Conservation (phyloP, 352 stramenopile species). For the Elongisporangium anandrum region DNA sequence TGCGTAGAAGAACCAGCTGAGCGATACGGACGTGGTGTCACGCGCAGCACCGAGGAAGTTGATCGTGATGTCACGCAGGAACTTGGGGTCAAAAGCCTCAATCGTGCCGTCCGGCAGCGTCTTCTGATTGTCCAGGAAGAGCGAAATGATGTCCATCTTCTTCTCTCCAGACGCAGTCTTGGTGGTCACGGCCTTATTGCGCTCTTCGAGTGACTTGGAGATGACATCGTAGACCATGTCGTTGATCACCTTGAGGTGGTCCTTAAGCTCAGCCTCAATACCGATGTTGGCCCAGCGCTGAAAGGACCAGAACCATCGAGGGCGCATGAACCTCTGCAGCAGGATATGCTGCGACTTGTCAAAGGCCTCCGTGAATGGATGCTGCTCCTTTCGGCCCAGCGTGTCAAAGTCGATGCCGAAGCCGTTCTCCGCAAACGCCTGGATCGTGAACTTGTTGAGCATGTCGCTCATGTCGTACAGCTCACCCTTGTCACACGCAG, state of each 20-base stretch:
- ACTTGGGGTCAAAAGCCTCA: constrained; percentile 8
- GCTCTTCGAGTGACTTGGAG: constrained; percentile 7
- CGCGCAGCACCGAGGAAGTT: constrained; percentile 57
- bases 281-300: background rate
- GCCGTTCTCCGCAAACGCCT: constrained; percentile 41
- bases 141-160: constrained; percentile 14
- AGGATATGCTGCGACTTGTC: constrained; percentile 19
- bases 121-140: constrained; percentile 21
- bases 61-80: constrained; percentile 47
- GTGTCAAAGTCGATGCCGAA: constrained; percentile 26
- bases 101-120: background rate
- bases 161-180: background rate
- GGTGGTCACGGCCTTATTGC: background rate
- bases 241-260: constrained; percentile 12
- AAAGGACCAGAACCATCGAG: background rate
- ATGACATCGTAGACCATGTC: constrained; percentile 12
- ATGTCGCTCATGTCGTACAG: constrained; percentile 16
- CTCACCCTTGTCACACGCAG: background rate
- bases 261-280: background rate
- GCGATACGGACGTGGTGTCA: constrained; percentile 45
- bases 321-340: constrained; percentile 24
- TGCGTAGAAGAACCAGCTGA: constrained; percentile 48
- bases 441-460: constrained; percentile 35
- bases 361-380: constrained; percentile 28
- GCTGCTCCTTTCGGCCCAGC: constrained; percentile 25